phyloP scores from a whole-genome alignment of 306 rosid species.

The Fagus sylvatica region DNA sequence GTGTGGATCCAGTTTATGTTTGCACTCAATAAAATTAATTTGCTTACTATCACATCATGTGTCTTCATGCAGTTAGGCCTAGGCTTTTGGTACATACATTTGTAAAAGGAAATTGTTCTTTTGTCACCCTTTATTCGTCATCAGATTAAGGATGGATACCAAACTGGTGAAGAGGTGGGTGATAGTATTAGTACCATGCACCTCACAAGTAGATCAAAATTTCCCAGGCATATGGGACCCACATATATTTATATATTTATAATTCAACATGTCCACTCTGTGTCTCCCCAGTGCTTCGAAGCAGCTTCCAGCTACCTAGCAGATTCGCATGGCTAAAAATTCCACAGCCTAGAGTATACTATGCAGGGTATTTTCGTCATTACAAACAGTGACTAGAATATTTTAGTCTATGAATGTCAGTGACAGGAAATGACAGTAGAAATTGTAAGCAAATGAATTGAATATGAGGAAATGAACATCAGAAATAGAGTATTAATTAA shows the following conservation, averaged over 20 bases:
- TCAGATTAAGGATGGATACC: constrained; percentile 64
- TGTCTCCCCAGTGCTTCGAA: constrained; percentile 53
- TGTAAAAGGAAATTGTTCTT: constrained; percentile 40
- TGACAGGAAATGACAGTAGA: not conserved
- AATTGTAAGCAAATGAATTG: not conserved
- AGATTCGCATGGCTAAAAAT: constrained; percentile 41
- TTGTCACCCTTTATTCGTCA: constrained; percentile 41
- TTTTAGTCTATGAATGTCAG: not conserved
- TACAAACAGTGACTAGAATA: not conserved
- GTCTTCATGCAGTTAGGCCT: constrained; percentile 52
- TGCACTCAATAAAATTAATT: constrained; percentile 13
- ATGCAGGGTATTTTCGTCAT: constrained; percentile 28
- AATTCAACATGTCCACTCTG: constrained; percentile 49
- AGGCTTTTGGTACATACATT: constrained; percentile 50
- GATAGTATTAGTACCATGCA: constrained; percentile 30
- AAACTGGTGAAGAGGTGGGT: constrained; percentile 43
- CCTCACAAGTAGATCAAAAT: constrained; percentile 37
- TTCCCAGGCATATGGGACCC: constrained; percentile 54
- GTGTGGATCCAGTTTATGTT: constrained; percentile 24
- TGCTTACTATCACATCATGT: constrained; percentile 31
- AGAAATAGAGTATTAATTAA: constrained; percentile 18
- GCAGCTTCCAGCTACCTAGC: constrained; percentile 59
- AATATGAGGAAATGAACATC: constrained; percentile 36
- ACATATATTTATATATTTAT: constrained; percentile 15
- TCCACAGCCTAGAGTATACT: constrained; percentile 38